phyloP scores from a whole-genome alignment of 352 stramenopile genomes.

The Phytophthora foliorum region DNA sequence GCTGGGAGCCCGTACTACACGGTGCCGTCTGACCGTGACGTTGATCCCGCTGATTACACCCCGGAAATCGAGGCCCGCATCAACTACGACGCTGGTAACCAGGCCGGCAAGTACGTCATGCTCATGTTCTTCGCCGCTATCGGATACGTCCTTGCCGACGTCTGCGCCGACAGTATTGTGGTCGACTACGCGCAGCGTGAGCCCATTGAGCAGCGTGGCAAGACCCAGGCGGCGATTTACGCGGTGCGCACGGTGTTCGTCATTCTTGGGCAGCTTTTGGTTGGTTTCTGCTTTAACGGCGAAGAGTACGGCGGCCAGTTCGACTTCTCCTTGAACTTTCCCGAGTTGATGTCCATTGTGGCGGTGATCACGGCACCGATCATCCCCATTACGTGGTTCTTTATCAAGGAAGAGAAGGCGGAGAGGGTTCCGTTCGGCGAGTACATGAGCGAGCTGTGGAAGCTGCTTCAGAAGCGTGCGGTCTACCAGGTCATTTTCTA shows the following conservation, averaged over 20 bases:
- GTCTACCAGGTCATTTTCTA: slow-evolving; percentile 45
- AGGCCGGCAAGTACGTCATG: slow-evolving; percentile 7
- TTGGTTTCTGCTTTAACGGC: slow-evolving; percentile 11
- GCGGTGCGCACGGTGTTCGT: slow-evolving; percentile 8
- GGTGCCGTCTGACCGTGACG: slow-evolving; percentile 8
- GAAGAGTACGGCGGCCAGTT: slow-evolving; percentile 39
- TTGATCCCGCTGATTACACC: slow-evolving; percentile 7
- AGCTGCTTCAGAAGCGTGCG: slow-evolving; percentile 27
- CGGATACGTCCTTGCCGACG: slow-evolving; percentile 5
- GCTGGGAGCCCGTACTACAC: slow-evolving; percentile 29
- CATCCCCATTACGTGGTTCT: slow-evolving; percentile 37
- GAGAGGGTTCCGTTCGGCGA: slow-evolving; percentile 3
- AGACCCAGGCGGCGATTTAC: slow-evolving; percentile 10
- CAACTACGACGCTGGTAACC: slow-evolving; percentile 5
- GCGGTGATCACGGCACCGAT: slow-evolving; percentile 16
- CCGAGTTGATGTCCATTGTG: slow-evolving; percentile 14
- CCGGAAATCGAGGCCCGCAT: slow-evolving; percentile 9
- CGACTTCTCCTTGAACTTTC: slow-evolving; percentile 48
- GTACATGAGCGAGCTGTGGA: slow-evolving; percentile 17
- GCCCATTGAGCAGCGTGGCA: slow-evolving; percentile 6
- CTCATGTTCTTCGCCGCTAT: slow-evolving; percentile 11
- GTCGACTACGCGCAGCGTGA: slow-evolving; percentile 6
- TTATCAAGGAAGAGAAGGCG: slow-evolving; percentile 38
- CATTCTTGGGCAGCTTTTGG: slow-evolving; percentile 1
- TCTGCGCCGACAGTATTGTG: slow-evolving; percentile 12